Percentiles rank a stretch among this genome's conserved stretches.
Conservation (phyloP, 1,284 basidiomycete species). For the Cutaneotrichosporon sp. region DNA sequence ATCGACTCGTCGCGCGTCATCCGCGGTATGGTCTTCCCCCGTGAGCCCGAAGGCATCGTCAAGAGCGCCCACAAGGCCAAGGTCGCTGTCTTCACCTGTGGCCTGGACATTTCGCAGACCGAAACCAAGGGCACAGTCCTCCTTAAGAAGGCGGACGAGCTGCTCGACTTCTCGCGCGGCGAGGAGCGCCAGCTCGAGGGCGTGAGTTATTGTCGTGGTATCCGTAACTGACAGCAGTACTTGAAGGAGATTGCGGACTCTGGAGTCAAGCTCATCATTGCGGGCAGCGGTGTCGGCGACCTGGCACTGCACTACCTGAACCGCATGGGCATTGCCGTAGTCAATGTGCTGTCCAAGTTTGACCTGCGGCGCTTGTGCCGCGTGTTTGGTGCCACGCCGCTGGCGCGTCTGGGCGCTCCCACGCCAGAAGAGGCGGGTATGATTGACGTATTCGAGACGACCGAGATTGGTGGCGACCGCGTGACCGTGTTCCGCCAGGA, state of each 20-base stretch:
- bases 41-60: constrained; percentile 83
- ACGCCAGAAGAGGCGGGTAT: constrained; percentile 93
- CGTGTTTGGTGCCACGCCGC: constrained; percentile 91
- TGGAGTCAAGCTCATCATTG: constrained; percentile 89
- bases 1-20: constrained; percentile 79
- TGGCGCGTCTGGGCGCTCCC: constrained; percentile 91
- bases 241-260: constrained; percentile 96
- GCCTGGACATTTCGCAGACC: constrained; percentile 88
- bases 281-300: constrained; percentile 88
- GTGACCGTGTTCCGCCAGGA: constrained; percentile 91
- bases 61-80: constrained; percentile 79
- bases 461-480: constrained; percentile 95
- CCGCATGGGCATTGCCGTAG: constrained; percentile 84
- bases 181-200: constrained; percentile 96
- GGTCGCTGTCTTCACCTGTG: constrained; percentile 90
- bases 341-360: constrained; percentile 98
- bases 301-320: constrained; percentile 97
- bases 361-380: constrained; percentile 90
- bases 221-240: constrained; percentile 62
- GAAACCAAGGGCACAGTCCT: constrained; percentile 99
- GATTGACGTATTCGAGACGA: constrained; percentile 89
- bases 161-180: constrained; percentile 90
- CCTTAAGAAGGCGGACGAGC: constrained; percentile 90
- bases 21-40: constrained; percentile 95
- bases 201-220: constrained; percentile 50